Evolutionary conservation across 495 filamentous ascomycete genomes (phyloP).

Genomic region (Diplogelasinospora grovesii): DNA sequence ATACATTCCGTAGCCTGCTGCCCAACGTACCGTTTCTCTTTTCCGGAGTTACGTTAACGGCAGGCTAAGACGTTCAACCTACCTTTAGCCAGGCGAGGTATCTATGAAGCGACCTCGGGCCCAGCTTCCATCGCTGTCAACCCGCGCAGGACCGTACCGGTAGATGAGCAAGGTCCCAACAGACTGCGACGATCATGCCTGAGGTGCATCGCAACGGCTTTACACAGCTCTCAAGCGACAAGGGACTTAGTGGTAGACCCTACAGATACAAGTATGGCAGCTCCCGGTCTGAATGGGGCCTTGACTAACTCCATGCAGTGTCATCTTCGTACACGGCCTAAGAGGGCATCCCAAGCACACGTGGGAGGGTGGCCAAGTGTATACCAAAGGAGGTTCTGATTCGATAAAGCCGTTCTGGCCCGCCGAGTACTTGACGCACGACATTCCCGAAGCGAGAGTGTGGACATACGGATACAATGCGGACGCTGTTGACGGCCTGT

Average conservation of each 20-base stretch:
- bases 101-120: too few relatives aligned
- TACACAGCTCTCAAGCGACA: slow-evolving; percentile 2
- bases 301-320: slow-evolving; percentile 12
- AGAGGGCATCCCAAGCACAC: slow-evolving; percentile 26
- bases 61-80: too few relatives aligned
- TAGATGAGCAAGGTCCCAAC: too few relatives aligned
- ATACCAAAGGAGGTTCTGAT: neutral
- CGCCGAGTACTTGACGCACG: slow-evolving; percentile 23
- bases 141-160: too few relatives aligned
- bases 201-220: slow-evolving; percentile 15
- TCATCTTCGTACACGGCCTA: slow-evolving; percentile 30
- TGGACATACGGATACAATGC: slow-evolving; percentile 42
- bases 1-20: too few relatives aligned
- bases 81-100: too few relatives aligned
- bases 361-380: slow-evolving; percentile 16
- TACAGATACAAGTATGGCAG: slow-evolving; percentile 10
- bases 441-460: slow-evolving; percentile 32
- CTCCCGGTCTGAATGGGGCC: neutral
- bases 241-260: neutral
- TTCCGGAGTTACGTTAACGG: too few relatives aligned
- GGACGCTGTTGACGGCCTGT: slow-evolving; percentile 28
- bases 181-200: too few relatives aligned
- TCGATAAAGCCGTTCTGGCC: slow-evolving; percentile 30
- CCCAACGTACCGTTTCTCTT: too few relatives aligned
- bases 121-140: too few relatives aligned